Evolutionary conservation across 768 basidiomycete genomes (phyloP).

Genomic region (Mycena belliarum): DNA sequence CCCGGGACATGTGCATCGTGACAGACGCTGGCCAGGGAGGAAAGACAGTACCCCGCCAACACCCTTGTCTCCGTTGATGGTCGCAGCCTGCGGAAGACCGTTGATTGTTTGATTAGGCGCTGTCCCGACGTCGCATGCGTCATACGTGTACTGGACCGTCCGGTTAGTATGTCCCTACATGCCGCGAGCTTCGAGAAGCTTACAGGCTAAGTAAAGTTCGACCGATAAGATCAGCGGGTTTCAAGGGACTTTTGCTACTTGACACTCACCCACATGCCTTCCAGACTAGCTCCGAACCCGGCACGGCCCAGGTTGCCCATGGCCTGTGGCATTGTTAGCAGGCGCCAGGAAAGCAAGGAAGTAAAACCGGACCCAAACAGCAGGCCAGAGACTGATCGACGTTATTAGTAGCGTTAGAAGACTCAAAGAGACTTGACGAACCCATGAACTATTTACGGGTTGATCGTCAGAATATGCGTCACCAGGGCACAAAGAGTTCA

Average conservation of each 20-base stretch:
- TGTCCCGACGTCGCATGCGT: slow-evolving; percentile 93
- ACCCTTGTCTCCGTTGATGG: slow-evolving; percentile 56
- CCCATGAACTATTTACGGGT: neutral
- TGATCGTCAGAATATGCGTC: neutral
- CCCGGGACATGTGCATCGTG: slow-evolving; percentile 83
- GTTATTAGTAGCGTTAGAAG: too few species aligned
- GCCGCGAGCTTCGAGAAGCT: neutral
- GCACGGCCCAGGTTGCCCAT: slow-evolving; percentile 46
- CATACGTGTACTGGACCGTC: slow-evolving; percentile 60
- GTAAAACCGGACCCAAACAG: slow-evolving; percentile 74
- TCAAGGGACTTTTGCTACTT: neutral
- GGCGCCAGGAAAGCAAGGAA: neutral
- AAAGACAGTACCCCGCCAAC: slow-evolving; percentile 66
- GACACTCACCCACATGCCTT: slow-evolving; percentile 62
- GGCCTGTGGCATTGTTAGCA: neutral
- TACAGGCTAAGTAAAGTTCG: neutral
- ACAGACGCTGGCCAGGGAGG: slow-evolving; percentile 86
- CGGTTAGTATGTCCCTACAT: neutral
- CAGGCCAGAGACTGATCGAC: slow-evolving; percentile 69
- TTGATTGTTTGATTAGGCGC: slow-evolving; percentile 78
- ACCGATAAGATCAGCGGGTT: too few species aligned
- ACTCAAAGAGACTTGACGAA: neutral
- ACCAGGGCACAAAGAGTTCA: neutral
- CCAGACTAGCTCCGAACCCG: slow-evolving; percentile 84
- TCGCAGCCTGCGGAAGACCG: slow-evolving; percentile 61